phyloP scores from a whole-genome alignment of 164 flowering plant genomes.

The Annona cherimola region DNA sequence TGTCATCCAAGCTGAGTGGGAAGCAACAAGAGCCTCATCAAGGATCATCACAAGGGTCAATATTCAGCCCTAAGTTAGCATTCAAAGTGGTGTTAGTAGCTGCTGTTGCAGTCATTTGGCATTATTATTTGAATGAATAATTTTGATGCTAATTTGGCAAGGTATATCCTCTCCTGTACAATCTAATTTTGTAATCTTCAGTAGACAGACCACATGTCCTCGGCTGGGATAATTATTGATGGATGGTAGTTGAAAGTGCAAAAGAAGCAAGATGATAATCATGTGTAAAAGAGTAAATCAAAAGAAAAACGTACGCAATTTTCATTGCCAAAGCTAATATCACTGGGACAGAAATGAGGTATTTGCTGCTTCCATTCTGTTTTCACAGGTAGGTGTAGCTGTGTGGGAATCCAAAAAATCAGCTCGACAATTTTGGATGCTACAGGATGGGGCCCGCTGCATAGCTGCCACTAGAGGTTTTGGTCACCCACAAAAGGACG shows the following conservation, averaged over 20 bases:
- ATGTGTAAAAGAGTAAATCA: too few relatives aligned
- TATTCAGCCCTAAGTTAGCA: conserved; percentile 33
- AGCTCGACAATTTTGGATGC: too few relatives aligned
- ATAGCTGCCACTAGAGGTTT: too few relatives aligned
- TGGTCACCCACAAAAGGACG: too few relatives aligned
- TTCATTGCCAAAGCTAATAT: too few relatives aligned
- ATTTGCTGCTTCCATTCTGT: too few relatives aligned
- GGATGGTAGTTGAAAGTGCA: background rate
- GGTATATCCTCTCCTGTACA: conserved; percentile 13
- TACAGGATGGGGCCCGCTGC: too few relatives aligned
- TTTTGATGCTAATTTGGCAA: background rate
- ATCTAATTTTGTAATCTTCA: conserved; percentile 3
- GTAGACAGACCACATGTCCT: background rate
- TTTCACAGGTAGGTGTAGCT: too few relatives aligned
- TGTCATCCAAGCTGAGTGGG: conserved; percentile 54
- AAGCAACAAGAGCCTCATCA: conserved; percentile 24
- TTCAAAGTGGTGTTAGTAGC: conserved; percentile 59
- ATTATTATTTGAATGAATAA: conserved; percentile 47
- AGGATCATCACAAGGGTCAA: conserved; percentile 29
- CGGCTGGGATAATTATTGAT: too few relatives aligned
- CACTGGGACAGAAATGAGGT: too few relatives aligned
- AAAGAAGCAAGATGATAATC: background rate
- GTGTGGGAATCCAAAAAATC: too few relatives aligned
- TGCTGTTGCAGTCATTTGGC: conserved; percentile 65
- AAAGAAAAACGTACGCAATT: too few relatives aligned